phyloP scores from a whole-genome alignment of 2,329 filamentous ascomycete genomes.

The Colletotrichum godetiae region DNA sequence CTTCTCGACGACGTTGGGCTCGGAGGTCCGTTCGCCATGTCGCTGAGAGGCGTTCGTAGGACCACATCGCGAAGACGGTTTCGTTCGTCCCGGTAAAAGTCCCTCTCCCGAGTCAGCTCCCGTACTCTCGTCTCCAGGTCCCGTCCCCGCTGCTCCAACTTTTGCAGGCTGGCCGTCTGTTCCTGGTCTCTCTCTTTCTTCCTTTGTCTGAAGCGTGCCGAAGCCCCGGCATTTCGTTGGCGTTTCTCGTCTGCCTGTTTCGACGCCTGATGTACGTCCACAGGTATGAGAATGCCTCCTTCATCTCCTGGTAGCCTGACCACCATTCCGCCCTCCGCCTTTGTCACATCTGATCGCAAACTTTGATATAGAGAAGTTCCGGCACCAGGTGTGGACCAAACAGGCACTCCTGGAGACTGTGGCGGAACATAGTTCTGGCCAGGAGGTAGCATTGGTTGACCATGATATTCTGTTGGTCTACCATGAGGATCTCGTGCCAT shows the following conservation, averaged over 20 bases:
- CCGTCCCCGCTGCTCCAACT: constrained; percentile 75
- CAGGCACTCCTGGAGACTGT: constrained; percentile 37
- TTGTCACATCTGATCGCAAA: constrained; percentile 31
- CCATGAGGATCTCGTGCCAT: constrained; percentile 27
- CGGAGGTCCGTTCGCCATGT: constrained; percentile 63
- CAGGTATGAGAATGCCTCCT: constrained; percentile 66
- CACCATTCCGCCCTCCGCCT: constrained; percentile 37
- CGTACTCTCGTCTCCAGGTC: constrained; percentile 69
- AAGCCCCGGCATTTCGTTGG: constrained; percentile 86
- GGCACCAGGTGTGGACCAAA: constrained; percentile 46
- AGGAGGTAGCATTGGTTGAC: constrained; percentile 20
- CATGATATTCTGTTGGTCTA: constrained; percentile 21
- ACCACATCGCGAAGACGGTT: constrained; percentile 78
- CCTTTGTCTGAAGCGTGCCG: constrained; percentile 82
- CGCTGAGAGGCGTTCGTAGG: constrained; percentile 66
- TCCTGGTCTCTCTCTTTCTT: constrained; percentile 86
- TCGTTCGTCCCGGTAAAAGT: constrained; percentile 80
- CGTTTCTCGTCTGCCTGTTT: constrained; percentile 87
- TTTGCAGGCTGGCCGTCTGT: constrained; percentile 74
- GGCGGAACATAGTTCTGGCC: constrained; percentile 16
- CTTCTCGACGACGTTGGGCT: constrained; percentile 57
- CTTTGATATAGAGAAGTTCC: constrained; percentile 43
- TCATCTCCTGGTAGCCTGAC: constrained; percentile 46
- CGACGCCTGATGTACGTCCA: constrained; percentile 85
- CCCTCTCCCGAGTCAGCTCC: constrained; percentile 70